Conservation (phyloP, 805 yeast genomes). For the Candida fluviatilis region DNA sequence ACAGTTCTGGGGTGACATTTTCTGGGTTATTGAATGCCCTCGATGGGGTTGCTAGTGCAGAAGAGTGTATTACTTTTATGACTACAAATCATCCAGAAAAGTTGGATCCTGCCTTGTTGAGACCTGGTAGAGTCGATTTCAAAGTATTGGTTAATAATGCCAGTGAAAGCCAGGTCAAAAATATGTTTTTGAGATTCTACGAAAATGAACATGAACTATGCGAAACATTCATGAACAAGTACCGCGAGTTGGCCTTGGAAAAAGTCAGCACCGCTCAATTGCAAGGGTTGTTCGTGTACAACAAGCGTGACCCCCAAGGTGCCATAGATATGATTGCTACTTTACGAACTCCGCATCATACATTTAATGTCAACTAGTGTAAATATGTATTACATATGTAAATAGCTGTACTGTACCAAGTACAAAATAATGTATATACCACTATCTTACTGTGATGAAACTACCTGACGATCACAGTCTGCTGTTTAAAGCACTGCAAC, state of each 20-base stretch:
- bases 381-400: slow-evolving; percentile 9
- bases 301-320: slow-evolving; percentile 73
- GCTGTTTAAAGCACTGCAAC: too few species aligned
- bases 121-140: slow-evolving; percentile 93
- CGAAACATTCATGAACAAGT: slow-evolving; percentile 46
- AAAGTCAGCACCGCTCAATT: slow-evolving; percentile 85
- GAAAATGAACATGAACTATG: slow-evolving; percentile 54
- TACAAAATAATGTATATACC: background rate
- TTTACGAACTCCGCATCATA: slow-evolving; percentile 28
- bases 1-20: slow-evolving; percentile 85
- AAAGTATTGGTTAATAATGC: slow-evolving; percentile 85
- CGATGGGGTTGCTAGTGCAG: slow-evolving; percentile 97
- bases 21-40: slow-evolving; percentile 90
- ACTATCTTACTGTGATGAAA: background rate
- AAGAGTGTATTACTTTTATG: slow-evolving; percentile 95
- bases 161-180: slow-evolving; percentile 68
- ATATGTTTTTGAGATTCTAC: slow-evolving; percentile 88
- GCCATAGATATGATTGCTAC: slow-evolving; percentile 66
- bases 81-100: slow-evolving; percentile 96
- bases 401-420: background rate
- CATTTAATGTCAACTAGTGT: slow-evolving; percentile 11
- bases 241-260: slow-evolving; percentile 40
- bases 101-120: slow-evolving; percentile 84
- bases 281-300: slow-evolving; percentile 92
- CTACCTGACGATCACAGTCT: background rate